A percentile compares a stretch with the other conserved stretches of the same genome.
Evolutionary conservation across 192 early-diverging fungal species (phyloP).

Genomic region (Backusella tarrabulga): DNA sequence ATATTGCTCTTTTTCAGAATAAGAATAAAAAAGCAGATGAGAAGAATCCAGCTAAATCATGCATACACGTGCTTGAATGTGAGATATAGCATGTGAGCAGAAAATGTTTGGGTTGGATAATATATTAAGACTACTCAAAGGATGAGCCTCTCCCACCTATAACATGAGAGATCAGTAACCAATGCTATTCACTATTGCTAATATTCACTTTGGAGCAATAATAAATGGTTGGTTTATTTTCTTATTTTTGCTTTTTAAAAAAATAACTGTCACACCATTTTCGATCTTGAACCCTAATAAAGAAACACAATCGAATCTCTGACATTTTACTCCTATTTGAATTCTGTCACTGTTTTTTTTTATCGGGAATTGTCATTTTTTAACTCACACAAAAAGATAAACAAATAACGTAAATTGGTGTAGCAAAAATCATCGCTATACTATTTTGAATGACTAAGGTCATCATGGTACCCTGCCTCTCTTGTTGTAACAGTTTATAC

Average conservation of each 20-base stretch:
- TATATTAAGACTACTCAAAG: neutral
- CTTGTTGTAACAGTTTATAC: neutral
- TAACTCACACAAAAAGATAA: neutral
- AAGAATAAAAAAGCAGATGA: neutral
- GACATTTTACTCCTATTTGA: neutral
- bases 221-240: neutral
- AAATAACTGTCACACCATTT: neutral
- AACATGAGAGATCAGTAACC: neutral
- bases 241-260: neutral
- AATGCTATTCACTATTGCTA: neutral
- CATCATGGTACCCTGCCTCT: neutral
- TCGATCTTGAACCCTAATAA: neutral
- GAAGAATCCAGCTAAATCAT: conserved; percentile 3
- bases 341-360: neutral
- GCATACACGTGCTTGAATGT: neutral
- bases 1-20: neutral
- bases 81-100: conserved; percentile 1
- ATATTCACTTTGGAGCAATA: neutral
- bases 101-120: neutral
- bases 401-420: neutral
- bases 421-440: neutral
- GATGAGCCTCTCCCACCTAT: neutral
- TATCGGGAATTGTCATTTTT: neutral
- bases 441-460: neutral
- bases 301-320: neutral